Evolutionary conservation across 2,329 filamentous ascomycete species (phyloP).

Genomic region (Sclerotinia nivalis): DNA sequence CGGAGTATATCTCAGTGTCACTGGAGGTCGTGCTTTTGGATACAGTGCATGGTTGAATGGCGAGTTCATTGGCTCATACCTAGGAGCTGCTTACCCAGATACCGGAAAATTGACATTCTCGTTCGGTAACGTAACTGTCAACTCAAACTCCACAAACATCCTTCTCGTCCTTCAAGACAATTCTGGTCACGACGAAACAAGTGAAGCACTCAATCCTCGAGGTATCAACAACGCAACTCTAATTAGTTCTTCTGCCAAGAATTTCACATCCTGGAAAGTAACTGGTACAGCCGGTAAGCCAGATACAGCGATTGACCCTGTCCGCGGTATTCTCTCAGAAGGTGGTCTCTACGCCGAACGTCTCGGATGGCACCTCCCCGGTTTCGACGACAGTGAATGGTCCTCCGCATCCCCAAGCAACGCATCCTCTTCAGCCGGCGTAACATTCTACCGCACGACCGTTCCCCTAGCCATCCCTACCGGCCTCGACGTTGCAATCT

Average conservation of each 20-base stretch:
- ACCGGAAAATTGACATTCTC: constrained; percentile 38
- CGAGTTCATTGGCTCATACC: constrained; percentile 54
- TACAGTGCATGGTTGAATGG: constrained; percentile 50
- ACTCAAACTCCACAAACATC: constrained; percentile 43
- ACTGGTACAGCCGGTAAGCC: constrained; percentile 53
- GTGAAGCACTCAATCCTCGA: constrained; percentile 49
- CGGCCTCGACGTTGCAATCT: constrained; percentile 57
- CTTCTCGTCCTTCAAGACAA: constrained; percentile 59
- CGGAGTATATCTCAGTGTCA: constrained; percentile 34
- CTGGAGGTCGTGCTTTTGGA: constrained; percentile 24
- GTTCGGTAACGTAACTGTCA: constrained; percentile 47
- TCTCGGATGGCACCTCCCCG: constrained; percentile 59
- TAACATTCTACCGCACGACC: constrained; percentile 56
- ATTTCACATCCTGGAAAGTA: constrained; percentile 51
- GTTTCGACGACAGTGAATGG: constrained; percentile 53
- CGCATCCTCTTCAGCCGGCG: constrained; percentile 52
- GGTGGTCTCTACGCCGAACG: constrained; percentile 59
- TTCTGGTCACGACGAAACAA: constrained; percentile 57
- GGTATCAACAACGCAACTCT: constrained; percentile 56
- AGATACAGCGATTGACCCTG: constrained; percentile 51
- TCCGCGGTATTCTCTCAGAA: constrained; percentile 57
- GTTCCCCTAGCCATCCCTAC: constrained; percentile 53
- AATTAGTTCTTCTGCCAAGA: constrained; percentile 36
- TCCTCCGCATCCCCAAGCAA: constrained; percentile 31
- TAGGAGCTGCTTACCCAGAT: constrained; percentile 42